phyloP scores from a whole-genome alignment of 2,329 filamentous ascomycete species.

The Seiridium unicorne region DNA sequence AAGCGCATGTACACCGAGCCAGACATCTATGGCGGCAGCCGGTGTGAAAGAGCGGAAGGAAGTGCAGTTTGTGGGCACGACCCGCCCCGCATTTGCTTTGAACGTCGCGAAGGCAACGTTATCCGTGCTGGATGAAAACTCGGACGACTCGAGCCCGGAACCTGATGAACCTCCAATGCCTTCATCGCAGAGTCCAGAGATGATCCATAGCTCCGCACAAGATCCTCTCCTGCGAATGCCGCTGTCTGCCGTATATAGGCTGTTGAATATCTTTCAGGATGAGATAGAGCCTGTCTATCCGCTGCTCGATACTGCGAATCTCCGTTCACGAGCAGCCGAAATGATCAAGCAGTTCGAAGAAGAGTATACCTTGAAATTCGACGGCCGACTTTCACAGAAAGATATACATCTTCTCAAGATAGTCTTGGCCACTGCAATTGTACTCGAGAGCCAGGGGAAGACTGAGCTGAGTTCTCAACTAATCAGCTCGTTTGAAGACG shows the following conservation, averaged over 20 bases:
- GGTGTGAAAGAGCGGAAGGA: conserved; percentile 4
- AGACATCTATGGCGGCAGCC: not conserved
- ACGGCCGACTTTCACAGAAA: not conserved
- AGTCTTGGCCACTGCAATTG: conserved; percentile 1
- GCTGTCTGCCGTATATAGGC: not conserved
- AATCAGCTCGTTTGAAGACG: conserved; percentile 1
- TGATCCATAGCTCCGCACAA: not conserved
- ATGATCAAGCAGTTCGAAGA: not conserved
- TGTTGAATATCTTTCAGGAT: not conserved
- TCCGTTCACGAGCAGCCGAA: not conserved
- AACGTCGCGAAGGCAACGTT: conserved; percentile 1
- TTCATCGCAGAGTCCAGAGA: not conserved
- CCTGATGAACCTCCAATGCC: not conserved
- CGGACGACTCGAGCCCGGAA: not conserved
- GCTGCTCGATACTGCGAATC: not conserved
- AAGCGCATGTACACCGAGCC: not conserved
- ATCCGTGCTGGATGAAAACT: not conserved
- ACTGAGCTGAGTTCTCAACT: not conserved
- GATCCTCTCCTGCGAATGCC: conserved; percentile 2
- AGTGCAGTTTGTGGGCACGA: conserved; percentile 1
- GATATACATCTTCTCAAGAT: conserved; percentile 4
- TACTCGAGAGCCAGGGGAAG: conserved; percentile 3
- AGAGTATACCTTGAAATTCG: not conserved
- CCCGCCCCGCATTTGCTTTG: not conserved
- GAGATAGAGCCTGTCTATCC: conserved; percentile 4